Evolutionary conservation across 768 basidiomycete species (phyloP).

Genomic region (Pluteus cervinus): DNA sequence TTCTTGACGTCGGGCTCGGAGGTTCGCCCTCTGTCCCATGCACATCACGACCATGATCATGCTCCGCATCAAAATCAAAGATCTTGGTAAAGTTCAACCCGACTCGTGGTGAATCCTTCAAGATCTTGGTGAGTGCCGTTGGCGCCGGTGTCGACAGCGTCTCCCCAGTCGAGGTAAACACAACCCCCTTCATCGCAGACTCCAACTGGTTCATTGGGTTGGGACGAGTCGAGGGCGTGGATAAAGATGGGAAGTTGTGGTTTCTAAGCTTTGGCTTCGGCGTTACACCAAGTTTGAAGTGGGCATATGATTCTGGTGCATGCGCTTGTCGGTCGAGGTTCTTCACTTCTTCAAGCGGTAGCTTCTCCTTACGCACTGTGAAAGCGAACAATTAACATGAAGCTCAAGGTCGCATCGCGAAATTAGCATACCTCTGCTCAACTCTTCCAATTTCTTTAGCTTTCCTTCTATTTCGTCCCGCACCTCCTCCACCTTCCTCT

Average conservation of each 20-base stretch:
- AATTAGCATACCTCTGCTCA: conserved; percentile 5
- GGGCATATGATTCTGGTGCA: conserved; percentile 12
- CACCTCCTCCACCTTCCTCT: conserved; percentile 38
- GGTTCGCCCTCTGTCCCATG: conserved; percentile 28
- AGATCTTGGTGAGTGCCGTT: conserved; percentile 57
- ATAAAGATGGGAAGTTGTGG: too few species aligned
- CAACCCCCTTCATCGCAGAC: conserved; percentile 71
- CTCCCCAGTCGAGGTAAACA: conserved; percentile 76
- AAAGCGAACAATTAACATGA: not conserved
- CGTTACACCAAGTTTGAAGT: conserved; percentile 24
- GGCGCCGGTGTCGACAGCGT: conserved; percentile 66
- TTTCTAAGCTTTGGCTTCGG: conserved; percentile 9
- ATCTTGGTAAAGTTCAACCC: conserved; percentile 74
- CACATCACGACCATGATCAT: not conserved
- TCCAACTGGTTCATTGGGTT: conserved; percentile 41
- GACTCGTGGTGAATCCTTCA: conserved; percentile 63
- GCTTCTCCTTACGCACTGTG: conserved; percentile 42
- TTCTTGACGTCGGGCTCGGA: conserved; percentile 41
- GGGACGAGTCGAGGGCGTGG: conserved; percentile 14
- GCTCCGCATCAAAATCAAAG: conserved; percentile 51
- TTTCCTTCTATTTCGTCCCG: conserved; percentile 46
- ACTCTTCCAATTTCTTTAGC: conserved; percentile 36
- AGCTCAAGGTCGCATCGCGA: conserved; percentile 13
- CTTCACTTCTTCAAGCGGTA: conserved; percentile 72
- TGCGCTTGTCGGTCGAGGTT: conserved; percentile 49